phyloP scores from a whole-genome alignment of 257 asterid species.

The Haberlea rhodopensis region DNA sequence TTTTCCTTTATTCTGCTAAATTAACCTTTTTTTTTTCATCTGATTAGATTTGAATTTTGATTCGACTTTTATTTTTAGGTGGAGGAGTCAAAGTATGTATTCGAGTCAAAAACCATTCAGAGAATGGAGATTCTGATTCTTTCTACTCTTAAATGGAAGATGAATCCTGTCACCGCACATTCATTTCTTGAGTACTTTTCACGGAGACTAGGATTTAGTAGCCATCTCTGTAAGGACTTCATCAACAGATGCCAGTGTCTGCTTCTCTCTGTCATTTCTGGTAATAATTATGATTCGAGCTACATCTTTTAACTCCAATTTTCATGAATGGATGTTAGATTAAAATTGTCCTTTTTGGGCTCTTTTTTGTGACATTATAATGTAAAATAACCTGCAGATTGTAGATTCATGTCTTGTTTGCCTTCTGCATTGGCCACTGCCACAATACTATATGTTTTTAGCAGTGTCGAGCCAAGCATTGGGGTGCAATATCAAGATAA shows the following conservation, averaged over 20 bases:
- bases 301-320: background rate
- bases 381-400: slow-evolving; percentile 41
- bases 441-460: slow-evolving; percentile 60
- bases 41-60: background rate
- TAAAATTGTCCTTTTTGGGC: background rate
- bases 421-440: slow-evolving; percentile 90
- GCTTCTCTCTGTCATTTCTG: slow-evolving; percentile 52
- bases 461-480: slow-evolving; percentile 51
- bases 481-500: slow-evolving; percentile 52
- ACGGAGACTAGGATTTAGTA: slow-evolving; percentile 32
- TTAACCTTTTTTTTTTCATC: background rate
- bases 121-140: slow-evolving; percentile 67
- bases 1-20: background rate
- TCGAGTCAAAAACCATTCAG: slow-evolving; percentile 58
- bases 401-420: slow-evolving; percentile 53
- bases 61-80: slow-evolving; percentile 33
- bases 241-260: slow-evolving; percentile 49
- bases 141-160: slow-evolving; percentile 59
- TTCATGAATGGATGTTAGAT: background rate
- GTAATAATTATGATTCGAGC: slow-evolving; percentile 22
- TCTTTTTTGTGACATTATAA: slow-evolving; percentile 1
- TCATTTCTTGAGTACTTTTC: slow-evolving; percentile 53
- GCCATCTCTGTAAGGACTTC: slow-evolving; percentile 31
- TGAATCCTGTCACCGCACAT: slow-evolving; percentile 66
- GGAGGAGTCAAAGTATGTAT: slow-evolving; percentile 47